Evolutionary conservation across 108 stramenopile genomes (phyloP).

Genomic region (Aurantiochytrium sp.): DNA sequence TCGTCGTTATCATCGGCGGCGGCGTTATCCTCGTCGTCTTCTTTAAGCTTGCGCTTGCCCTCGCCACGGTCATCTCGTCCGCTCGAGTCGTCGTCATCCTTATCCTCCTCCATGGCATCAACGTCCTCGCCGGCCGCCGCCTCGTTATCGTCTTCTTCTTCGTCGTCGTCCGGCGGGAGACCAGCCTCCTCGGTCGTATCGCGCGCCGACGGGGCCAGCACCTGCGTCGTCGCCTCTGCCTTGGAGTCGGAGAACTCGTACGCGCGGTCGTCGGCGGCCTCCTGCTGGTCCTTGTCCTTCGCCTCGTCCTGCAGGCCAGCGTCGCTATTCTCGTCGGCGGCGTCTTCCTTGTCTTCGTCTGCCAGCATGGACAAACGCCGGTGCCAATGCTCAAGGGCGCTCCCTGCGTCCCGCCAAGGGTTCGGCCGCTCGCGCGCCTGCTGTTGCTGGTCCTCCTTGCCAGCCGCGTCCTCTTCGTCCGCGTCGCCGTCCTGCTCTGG

Average conservation of each 20-base stretch:
- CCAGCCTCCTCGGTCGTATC: conserved; percentile 17
- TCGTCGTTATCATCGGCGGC: conserved; percentile 42
- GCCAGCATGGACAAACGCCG: conserved; percentile 46
- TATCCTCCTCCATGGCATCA: conserved; percentile 12
- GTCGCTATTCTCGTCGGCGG: conserved; percentile 23
- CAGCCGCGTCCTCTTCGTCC: background rate
- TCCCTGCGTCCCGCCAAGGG: conserved; percentile 3
- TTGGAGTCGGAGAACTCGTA: conserved; percentile 69
- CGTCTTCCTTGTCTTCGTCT: conserved; percentile 35
- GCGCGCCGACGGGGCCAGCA: conserved; percentile 57
- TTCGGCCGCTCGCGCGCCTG: conserved; percentile 16
- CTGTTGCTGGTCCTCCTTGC: background rate
- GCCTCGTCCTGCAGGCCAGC: background rate
- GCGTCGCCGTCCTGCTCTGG: background rate
- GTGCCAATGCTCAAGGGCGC: conserved; percentile 46
- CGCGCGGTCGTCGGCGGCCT: conserved; percentile 49
- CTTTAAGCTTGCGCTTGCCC: background rate
- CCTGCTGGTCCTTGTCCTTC: background rate
- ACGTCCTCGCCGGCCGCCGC: background rate
- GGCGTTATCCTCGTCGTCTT: conserved; percentile 29
- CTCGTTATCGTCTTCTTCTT: conserved; percentile 38
- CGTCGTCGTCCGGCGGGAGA: background rate
- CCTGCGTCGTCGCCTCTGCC: conserved; percentile 67
- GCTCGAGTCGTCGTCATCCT: no score
- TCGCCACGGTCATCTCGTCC: background rate